Conservation (phyloP, 805 yeast species). For the Candida succiphila region DNA sequence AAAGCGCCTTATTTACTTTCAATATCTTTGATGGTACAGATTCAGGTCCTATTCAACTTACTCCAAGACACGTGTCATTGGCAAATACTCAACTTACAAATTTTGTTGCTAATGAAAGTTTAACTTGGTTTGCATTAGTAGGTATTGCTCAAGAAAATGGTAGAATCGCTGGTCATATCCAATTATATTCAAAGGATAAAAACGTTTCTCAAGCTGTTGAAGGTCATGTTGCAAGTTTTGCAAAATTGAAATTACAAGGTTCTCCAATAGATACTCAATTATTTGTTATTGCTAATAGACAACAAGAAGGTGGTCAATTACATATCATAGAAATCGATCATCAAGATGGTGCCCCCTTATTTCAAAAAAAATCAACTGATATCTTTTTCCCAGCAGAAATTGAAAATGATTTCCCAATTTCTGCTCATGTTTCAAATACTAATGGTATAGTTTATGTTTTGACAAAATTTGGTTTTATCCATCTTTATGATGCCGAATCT, state of each 20-base stretch:
- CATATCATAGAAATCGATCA: conserved; percentile 97
- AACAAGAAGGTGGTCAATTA: conserved; percentile 73
- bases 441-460: conserved; percentile 83
- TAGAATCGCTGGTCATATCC: conserved; percentile 93
- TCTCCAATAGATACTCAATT: conserved; percentile 73
- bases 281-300: conserved; percentile 87
- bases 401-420: conserved; percentile 90
- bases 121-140: conserved; percentile 89
- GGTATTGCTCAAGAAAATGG: conserved; percentile 94
- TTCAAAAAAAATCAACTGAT: conserved; percentile 83
- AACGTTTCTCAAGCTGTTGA: conserved; percentile 94
- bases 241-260: conserved; percentile 63
- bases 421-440: conserved; percentile 74
- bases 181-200: conserved; percentile 79
- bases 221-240: conserved; percentile 93
- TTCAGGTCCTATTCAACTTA: conserved; percentile 69
- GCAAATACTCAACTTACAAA: conserved; percentile 82
- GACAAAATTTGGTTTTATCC: conserved; percentile 95
- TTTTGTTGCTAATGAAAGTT: conserved; percentile 68
- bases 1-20: conserved; percentile 67
- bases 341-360: conserved; percentile 71
- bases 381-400: conserved; percentile 97
- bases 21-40: conserved; percentile 74
- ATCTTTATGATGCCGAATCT: conserved; percentile 86
- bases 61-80: conserved; percentile 76